Evolutionary conservation across 2,329 filamentous ascomycete species (phyloP).

Genomic region (Zymoseptoria ardabiliae): DNA sequence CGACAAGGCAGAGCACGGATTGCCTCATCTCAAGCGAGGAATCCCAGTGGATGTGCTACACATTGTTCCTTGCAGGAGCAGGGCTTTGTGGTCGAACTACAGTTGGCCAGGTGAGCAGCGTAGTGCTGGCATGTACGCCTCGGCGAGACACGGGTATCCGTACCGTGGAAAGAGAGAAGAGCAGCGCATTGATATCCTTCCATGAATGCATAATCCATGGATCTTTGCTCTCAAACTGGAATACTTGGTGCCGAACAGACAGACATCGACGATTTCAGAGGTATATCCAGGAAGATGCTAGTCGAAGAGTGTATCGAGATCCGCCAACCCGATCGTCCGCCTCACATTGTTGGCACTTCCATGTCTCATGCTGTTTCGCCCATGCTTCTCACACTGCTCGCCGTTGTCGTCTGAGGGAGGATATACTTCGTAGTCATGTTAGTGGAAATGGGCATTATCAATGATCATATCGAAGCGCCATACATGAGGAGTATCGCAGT

Average conservation of each 20-base stretch:
- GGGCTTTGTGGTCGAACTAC: slow-evolving; percentile 5
- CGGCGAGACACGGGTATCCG: not conserved
- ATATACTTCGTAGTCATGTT: too few relatives aligned
- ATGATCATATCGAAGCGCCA: not conserved
- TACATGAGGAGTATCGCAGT: not conserved
- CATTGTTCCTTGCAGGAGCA: slow-evolving; percentile 6
- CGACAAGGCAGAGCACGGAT: not conserved
- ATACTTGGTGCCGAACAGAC: slow-evolving; percentile 1
- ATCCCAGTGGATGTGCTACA: not conserved
- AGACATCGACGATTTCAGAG: slow-evolving; percentile 3
- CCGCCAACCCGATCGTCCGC: not conserved
- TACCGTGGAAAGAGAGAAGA: too few relatives aligned
- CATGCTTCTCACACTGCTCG: not conserved
- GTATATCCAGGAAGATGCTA: not conserved
- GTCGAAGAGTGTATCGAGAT: not conserved
- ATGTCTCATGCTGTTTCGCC: not conserved
- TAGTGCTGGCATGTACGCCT: slow-evolving; percentile 3
- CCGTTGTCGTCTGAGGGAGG: not conserved
- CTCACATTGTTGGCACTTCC: not conserved
- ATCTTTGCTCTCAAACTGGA: not conserved
- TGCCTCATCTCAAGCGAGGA: not conserved
- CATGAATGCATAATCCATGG: not conserved
- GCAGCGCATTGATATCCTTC: not conserved
- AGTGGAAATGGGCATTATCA: too few relatives aligned
- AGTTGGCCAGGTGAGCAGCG: slow-evolving; percentile 7